phyloP scores from a whole-genome alignment of 371 early-diverging fungal genomes.

The Dichotomocladium elegans region DNA sequence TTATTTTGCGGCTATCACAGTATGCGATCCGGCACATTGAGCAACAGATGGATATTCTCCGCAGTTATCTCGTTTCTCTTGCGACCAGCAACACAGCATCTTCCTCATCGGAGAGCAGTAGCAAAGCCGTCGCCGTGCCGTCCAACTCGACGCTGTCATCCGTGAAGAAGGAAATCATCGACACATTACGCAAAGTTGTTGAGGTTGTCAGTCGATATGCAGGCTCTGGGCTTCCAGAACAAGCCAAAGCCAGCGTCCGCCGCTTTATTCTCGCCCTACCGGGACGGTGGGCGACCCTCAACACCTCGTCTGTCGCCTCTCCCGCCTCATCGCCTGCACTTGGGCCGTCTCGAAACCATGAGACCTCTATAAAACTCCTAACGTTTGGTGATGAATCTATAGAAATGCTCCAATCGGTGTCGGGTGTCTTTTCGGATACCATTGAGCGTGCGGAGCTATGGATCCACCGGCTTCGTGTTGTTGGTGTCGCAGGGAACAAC shows the following conservation, averaged over 20 bases:
- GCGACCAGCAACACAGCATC: constrained; percentile 14
- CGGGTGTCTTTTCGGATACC: constrained; percentile 78
- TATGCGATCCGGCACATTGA: constrained; percentile 84
- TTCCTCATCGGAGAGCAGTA: not conserved
- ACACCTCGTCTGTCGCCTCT: constrained; percentile 27
- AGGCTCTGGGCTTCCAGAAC: constrained; percentile 80
- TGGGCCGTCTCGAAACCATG: constrained; percentile 40
- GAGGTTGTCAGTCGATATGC: constrained; percentile 87
- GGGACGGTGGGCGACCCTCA: constrained; percentile 71
- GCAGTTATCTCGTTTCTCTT: constrained; percentile 59
- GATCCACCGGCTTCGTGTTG: constrained; percentile 56
- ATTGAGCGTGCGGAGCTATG: constrained; percentile 80
- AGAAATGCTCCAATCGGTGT: constrained; percentile 76
- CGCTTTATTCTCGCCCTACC: constrained; percentile 84
- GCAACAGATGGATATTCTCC: constrained; percentile 71
- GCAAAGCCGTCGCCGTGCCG: constrained; percentile 12
- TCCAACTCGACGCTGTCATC: constrained; percentile 42
- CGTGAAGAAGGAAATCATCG: constrained; percentile 81
- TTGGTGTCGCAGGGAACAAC: constrained; percentile 32
- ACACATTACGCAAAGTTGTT: constrained; percentile 84
- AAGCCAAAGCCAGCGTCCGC: constrained; percentile 81
- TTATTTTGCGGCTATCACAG: constrained; percentile 21
- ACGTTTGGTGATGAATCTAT: constrained; percentile 81
- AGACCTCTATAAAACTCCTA: constrained; percentile 45
- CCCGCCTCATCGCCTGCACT: constrained; percentile 38